Evolutionary conservation across 805 yeast species (phyloP), one percentile per base, ranked within the genome.

Genomic region (Saturnispora ahearnii): DNA sequence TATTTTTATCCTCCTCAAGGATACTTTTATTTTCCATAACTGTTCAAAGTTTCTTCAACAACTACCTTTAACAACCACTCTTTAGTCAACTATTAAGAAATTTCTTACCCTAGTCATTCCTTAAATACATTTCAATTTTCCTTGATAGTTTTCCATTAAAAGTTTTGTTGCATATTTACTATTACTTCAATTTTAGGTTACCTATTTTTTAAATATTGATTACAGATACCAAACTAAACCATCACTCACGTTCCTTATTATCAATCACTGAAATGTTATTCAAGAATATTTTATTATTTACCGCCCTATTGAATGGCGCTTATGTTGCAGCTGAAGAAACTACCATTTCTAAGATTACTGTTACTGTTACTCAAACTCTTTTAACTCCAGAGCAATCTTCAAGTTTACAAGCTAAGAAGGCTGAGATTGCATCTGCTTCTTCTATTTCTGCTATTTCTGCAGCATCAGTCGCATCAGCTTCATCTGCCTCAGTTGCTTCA

Each of bases 351-450:
- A 54, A 62, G 29, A 59, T 71, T 48, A 75, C 79, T 29, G 57
- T 75, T 51, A 74, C 79, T 24, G 62, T 73, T 51, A 74, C 79
- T 44, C 62, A 64, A 47, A 75, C 79, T 29, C 46, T 73, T 42
- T 67, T 72, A 58, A 65, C 77, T 30, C 78, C 79, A 32, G 66
- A 69, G 49, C 75, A 75, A 60, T 67, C 73, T 46, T 31, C 42
- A 5, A 13, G 26, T 8, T 46, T 70, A 40, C 64, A 68, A 38
- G 37, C 62, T 32, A 45, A 53, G 43, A 50, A 55, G 31, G 65
- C 68, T 26, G 31, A 62, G 41, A 33, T 51, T 31, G 51, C 57
- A 21, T 48, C 62, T 24, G 53, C 49, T 32, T 53, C 62, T 4
- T 55, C 58, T 8, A 57, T 26, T 8, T 26, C 29, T 26, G 29